phyloP scores from a whole-genome alignment of 805 yeast genomes.

The Candida sanyiensis region DNA sequence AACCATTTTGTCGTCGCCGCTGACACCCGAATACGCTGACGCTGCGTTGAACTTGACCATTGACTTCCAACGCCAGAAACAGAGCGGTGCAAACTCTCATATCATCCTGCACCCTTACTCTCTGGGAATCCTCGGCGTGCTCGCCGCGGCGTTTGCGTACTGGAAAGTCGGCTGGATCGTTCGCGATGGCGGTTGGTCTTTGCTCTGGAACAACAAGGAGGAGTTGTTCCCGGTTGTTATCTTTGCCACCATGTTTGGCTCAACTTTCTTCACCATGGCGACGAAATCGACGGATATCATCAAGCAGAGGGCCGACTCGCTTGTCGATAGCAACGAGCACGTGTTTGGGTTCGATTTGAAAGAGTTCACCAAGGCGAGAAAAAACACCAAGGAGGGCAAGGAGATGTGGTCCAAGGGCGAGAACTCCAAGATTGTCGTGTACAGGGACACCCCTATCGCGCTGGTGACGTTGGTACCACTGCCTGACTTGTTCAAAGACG shows the following conservation, averaged over 20 bases:
- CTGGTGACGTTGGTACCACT: slow-evolving; percentile 41
- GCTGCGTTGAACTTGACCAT: slow-evolving; percentile 60
- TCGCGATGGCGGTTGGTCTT: slow-evolving; percentile 13
- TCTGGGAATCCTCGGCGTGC: slow-evolving; percentile 19
- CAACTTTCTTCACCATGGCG: slow-evolving; percentile 35
- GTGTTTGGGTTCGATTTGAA: slow-evolving; percentile 49
- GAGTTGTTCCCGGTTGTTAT: slow-evolving; percentile 30
- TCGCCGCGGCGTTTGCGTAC: slow-evolving; percentile 7
- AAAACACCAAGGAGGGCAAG: slow-evolving; percentile 14
- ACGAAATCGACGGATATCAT: slow-evolving; percentile 45
- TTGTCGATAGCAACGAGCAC: slow-evolving; percentile 32
- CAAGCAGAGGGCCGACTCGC: slow-evolving; percentile 32
- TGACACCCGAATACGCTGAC: slow-evolving; percentile 53
- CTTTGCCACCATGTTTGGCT: slow-evolving; percentile 32
- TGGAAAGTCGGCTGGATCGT: slow-evolving; percentile 16
- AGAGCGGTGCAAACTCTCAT: slow-evolving; percentile 28
- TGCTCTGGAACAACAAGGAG: slow-evolving; percentile 17
- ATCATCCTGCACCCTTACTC: slow-evolving; percentile 42
- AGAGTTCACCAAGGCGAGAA: slow-evolving; percentile 32
- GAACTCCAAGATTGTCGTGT: slow-evolving; percentile 51
- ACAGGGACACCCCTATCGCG: slow-evolving; percentile 71
- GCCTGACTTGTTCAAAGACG: slow-evolving; percentile 36
- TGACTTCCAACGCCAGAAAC: slow-evolving; percentile 38
- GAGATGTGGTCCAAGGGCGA: slow-evolving; percentile 33
- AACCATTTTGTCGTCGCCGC: slow-evolving; percentile 41